Conservation (phyloP, 257 asterid species). For the Solanum chmielewskii region DNA sequence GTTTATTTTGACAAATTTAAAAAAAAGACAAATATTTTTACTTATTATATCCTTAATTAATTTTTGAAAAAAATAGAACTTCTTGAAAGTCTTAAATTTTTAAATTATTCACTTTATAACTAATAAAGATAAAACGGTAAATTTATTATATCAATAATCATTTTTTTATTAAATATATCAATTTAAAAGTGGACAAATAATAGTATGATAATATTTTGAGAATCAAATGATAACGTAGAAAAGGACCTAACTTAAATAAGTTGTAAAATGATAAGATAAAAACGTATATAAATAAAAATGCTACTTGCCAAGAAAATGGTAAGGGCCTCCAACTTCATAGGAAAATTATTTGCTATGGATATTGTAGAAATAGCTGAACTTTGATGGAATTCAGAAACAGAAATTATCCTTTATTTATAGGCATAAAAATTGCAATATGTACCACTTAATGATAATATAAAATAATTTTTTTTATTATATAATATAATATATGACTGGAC, state of each 20-base stretch:
- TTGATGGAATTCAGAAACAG: not conserved
- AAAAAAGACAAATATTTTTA: too few relatives aligned
- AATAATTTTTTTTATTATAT: not conserved
- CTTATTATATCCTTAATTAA: too few relatives aligned
- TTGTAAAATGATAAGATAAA: not conserved
- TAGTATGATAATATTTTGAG: not conserved
- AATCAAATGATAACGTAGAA: not conserved
- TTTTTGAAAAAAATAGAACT: too few relatives aligned
- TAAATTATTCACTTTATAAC: too few relatives aligned
- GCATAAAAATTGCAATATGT: not conserved
- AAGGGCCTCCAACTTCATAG: not conserved
- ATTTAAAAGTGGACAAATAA: too few relatives aligned
- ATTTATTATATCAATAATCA: too few relatives aligned
- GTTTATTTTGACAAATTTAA: too few relatives aligned
- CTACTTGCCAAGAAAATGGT: not conserved
- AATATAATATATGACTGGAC: not conserved
- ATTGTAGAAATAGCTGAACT: not conserved
- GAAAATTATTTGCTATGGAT: not conserved
- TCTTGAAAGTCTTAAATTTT: too few relatives aligned
- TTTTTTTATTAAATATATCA: too few relatives aligned
- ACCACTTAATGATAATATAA: not conserved
- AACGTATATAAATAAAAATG: not conserved
- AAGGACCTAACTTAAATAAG: not conserved
- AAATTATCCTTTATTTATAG: not conserved
- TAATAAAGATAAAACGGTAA: too few relatives aligned